A percentile compares a stretch with the other conserved stretches of the same genome.
Conservation (phyloP, 176 grass and related monocot species). For the Aegilops speltoides region DNA sequence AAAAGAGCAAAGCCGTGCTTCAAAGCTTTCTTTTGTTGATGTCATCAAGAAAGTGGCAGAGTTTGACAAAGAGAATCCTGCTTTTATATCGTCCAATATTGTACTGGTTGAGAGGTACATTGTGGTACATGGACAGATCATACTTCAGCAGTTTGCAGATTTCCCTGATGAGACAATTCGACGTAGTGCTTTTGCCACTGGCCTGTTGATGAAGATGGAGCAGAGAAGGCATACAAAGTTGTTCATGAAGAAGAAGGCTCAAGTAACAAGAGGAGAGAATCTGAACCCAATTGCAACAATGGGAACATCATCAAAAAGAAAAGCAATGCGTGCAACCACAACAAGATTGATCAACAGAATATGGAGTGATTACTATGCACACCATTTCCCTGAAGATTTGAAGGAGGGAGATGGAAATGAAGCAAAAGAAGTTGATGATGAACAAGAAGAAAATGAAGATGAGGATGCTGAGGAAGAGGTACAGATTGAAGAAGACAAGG, state of each 20-base stretch:
- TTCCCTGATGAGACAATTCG: constrained; percentile 89
- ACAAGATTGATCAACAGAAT: constrained; percentile 82
- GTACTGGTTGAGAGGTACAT: constrained; percentile 79
- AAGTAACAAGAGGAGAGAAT: constrained; percentile 65
- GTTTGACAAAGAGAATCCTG: constrained; percentile 60
- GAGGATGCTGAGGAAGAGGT: constrained; percentile 67
- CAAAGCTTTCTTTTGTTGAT: constrained; percentile 87
- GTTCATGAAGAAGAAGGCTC: constrained; percentile 79
- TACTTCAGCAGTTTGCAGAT: constrained; percentile 96
- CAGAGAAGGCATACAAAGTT: constrained; percentile 84
- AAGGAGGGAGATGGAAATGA: constrained; percentile 58
- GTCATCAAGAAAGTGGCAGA: constrained; percentile 81
- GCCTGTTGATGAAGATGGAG: constrained; percentile 83
- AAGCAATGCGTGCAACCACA: constrained; percentile 96
- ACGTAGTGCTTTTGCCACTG: constrained; percentile 80
- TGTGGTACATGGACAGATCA: constrained; percentile 92
- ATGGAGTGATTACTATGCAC: constrained; percentile 85
- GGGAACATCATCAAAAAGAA: constrained; percentile 57
- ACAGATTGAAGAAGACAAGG: constrained; percentile 37
- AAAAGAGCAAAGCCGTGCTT: constrained; percentile 89
- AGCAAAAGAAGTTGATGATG: constrained; percentile 72
- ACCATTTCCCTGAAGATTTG: constrained; percentile 81
- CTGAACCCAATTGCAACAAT: constrained; percentile 86
- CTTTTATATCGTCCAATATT: constrained; percentile 69
- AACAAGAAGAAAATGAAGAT: constrained; percentile 73